Evolutionary conservation across 2,329 filamentous ascomycete genomes (phyloP), one percentile per base, ranked within the genome.

Genomic region (Clonostachys sp.): DNA sequence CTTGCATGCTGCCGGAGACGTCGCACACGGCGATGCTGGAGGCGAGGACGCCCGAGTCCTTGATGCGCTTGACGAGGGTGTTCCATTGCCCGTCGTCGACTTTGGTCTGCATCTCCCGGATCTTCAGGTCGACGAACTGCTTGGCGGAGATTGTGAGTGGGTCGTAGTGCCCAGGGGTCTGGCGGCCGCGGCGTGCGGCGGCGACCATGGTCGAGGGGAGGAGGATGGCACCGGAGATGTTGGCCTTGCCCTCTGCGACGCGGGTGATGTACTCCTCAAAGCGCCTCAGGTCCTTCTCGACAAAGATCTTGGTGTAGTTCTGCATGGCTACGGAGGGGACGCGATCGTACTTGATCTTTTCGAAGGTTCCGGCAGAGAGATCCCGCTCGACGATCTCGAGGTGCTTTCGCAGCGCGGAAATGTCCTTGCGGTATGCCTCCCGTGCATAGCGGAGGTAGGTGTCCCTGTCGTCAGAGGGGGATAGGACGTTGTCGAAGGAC

Each of bases 321-420:
- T 73, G 68, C 78, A 84, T 83, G 3, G 80, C 79, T 1, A 78
- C 48, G 0, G 77, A 81, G 0, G 80, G 78, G 0, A 84, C 63
- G 2, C 69, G 70, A n/a, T 77, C 70, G 54, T 83, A 84, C 42
- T 77, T 66, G 65, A 84, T 83, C 14, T 73, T 62, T 6, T 60
- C 56, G 48, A 73, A 75, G 0, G 63, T 70, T 3, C 73, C 63
- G 34, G 68, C 67, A 0, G 71, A 64, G 47, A 83, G 64, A 34
- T 78, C 58, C 2, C 73, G 69, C 60, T 83, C 80, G 0, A 83
- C 75, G 7, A 81, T 53, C 7, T 72, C 66, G 2, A 81, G 65
- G 17, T 75, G 68, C 53, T 75, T 73, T 14, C 79, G 76, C 13
- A 84, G 70, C 1, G 71, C 69, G 5, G 78, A 75, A 0, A 73